Percentiles rank a stretch among this genome's conserved stretches.
phyloP scores from a whole-genome alignment of 495 filamentous ascomycete species.

The Haplographium delicatum region DNA sequence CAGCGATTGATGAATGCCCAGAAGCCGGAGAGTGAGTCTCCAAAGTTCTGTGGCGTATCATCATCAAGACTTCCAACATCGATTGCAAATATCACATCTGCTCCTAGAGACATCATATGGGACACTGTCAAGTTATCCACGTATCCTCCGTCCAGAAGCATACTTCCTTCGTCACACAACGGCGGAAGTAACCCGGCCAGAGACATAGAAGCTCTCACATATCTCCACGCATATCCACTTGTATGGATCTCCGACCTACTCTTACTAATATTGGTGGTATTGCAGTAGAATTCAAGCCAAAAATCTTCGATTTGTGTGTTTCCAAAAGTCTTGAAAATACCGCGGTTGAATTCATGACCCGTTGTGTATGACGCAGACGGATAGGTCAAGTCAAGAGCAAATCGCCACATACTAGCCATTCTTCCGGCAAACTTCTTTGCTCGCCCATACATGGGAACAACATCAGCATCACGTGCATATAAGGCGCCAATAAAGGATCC shows the following conservation, averaged over 20 bases:
- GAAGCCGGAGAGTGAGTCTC: conserved; percentile 89
- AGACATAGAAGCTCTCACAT: conserved; percentile 93
- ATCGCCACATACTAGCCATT: conserved; percentile 97
- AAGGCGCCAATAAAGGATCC: conserved; percentile 95
- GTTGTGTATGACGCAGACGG: conserved; percentile 94
- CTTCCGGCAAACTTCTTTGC: conserved; percentile 96
- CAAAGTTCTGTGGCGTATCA: conserved; percentile 81
- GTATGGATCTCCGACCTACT: conserved; percentile 86
- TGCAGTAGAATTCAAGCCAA: conserved; percentile 98
- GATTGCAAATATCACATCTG: conserved; percentile 90
- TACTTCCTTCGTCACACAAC: conserved; percentile 91
- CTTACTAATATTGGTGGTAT: conserved; percentile 95
- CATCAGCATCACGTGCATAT: conserved; percentile 93
- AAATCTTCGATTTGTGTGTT: conserved; percentile 97
- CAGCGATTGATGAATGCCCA: conserved; percentile 93
- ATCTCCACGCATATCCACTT: conserved; percentile 93
- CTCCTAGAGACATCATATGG: conserved; percentile 93
- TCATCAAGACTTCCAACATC: conserved; percentile 92
- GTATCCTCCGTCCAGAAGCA: conserved; percentile 95
- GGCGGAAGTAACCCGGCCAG: conserved; percentile 88
- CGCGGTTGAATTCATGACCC: conserved; percentile 97
- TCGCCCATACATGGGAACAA: conserved; percentile 92
- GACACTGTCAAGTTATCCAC: conserved; percentile 95
- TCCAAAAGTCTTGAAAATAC: conserved; percentile 97
- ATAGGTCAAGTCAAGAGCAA: conserved; percentile 92